A percentile compares a stretch with the other conserved stretches of the same genome.
Conservation (phyloP, 768 basidiomycete genomes). For the Mycena amicta region DNA sequence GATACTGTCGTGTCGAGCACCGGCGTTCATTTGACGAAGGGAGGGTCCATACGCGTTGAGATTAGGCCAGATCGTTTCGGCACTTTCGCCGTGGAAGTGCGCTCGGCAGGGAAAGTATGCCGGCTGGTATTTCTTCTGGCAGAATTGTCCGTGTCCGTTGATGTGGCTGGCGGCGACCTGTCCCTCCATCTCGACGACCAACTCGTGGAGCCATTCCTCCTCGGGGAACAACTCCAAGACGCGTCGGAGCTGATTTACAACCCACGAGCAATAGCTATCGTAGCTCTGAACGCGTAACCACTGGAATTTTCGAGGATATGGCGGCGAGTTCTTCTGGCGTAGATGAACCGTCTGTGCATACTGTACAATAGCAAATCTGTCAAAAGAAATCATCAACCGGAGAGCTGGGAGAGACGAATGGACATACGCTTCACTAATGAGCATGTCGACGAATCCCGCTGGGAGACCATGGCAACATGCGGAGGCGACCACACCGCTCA, state of each 20-base stretch:
- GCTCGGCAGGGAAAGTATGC: constrained; percentile 8
- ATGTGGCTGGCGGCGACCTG: constrained; percentile 15
- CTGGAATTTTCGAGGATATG: neutral
- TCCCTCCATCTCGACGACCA: constrained; percentile 3
- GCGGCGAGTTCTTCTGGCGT: constrained; percentile 8
- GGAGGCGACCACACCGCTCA: constrained; percentile 7
- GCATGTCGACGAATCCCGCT: constrained; percentile 10
- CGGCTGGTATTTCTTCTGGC: constrained; percentile 3
- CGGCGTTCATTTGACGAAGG: constrained; percentile 11
- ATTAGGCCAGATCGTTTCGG: constrained; percentile 6
- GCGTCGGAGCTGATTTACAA: constrained; percentile 2
- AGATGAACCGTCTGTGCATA: constrained; percentile 5
- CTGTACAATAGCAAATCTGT: constrained; percentile 2
- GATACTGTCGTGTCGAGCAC: constrained; percentile 6
- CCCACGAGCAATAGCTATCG: constrained; percentile 11
- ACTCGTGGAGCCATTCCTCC: constrained; percentile 7
- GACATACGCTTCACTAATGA: constrained; percentile 7
- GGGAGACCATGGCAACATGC: constrained; percentile 7
- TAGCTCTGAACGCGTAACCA: neutral
- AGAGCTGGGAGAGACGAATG: no score
- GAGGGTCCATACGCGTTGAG: constrained; percentile 7
- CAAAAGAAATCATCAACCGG: no score
- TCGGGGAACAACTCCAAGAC: constrained; percentile 1
- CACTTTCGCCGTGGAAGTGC: constrained; percentile 14
- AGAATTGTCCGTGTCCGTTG: constrained; percentile 7